phyloP scores from a whole-genome alignment of 2,329 filamentous ascomycete species.

The Pseudogymnoascus sp. region DNA sequence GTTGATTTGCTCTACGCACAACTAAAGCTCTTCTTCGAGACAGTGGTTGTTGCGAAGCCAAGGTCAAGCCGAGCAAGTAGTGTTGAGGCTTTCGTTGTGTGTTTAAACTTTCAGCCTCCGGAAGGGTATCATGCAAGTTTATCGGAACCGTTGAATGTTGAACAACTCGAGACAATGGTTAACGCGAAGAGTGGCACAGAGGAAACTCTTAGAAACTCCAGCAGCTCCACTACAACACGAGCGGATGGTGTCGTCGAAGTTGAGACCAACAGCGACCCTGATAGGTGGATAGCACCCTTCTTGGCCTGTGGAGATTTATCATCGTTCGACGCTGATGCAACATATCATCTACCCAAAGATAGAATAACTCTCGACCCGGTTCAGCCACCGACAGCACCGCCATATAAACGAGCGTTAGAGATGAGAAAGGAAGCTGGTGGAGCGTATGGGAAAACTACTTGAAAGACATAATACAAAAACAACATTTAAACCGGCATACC shows the following conservation, averaged over 20 bases:
- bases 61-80: slow-evolving; percentile 91
- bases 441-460: slow-evolving; percentile 36
- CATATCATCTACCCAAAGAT: slow-evolving; percentile 80
- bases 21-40: slow-evolving; percentile 81
- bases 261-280: slow-evolving; percentile 36
- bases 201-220: slow-evolving; percentile 32
- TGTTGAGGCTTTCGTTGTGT: slow-evolving; percentile 94
- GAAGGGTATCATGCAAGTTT: slow-evolving; percentile 67
- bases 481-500: background rate
- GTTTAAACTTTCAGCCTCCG: slow-evolving; percentile 79
- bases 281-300: slow-evolving; percentile 85
- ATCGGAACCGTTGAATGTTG: slow-evolving; percentile 65
- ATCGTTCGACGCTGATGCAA: slow-evolving; percentile 91
- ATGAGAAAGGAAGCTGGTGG: slow-evolving; percentile 69
- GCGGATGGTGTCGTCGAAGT: slow-evolving; percentile 23
- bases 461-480: background rate
- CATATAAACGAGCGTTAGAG: slow-evolving; percentile 87
- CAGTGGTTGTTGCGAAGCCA: slow-evolving; percentile 87
- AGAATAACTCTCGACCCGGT: slow-evolving; percentile 84
- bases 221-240: slow-evolving; percentile 8
- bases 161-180: slow-evolving; percentile 45
- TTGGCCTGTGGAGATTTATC: slow-evolving; percentile 95
- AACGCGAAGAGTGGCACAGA: slow-evolving; percentile 35
- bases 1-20: slow-evolving; percentile 95
- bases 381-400: slow-evolving; percentile 90